Conservation (phyloP, 164 flowering plant species). For the Macadamia tetraphylla region DNA sequence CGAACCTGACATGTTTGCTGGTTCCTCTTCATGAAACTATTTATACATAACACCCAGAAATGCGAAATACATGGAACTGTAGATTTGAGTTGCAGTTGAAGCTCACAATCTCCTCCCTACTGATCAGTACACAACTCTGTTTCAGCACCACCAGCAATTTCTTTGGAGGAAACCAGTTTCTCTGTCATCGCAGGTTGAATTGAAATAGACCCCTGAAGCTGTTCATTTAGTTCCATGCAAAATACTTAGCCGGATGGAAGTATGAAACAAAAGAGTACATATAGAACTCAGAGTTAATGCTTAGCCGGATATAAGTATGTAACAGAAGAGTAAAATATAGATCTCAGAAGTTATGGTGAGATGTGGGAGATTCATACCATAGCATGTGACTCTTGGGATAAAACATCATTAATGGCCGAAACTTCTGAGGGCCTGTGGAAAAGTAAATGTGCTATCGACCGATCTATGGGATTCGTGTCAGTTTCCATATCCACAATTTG, state of each 20-base stretch:
- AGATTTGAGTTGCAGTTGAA: not conserved
- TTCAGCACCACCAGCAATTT: constrained; percentile 19
- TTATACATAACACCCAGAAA: constrained; percentile 15
- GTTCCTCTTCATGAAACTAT: constrained; percentile 3
- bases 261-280: not conserved
- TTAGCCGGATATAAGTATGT: too few relatives aligned
- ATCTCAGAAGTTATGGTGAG: not conserved
- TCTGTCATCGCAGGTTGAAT: constrained; percentile 29
- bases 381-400: constrained; percentile 28
- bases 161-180: constrained; percentile 23
- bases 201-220: constrained; percentile 27
- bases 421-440: constrained; percentile 63
- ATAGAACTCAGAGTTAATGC: not conserved
- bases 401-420: constrained; percentile 26
- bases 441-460: constrained; percentile 77
- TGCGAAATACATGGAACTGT: constrained; percentile 8
- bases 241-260: constrained; percentile 1
- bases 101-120: constrained; percentile 11
- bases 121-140: constrained; percentile 15
- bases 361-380: constrained; percentile 33
- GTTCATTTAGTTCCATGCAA: constrained; percentile 13
- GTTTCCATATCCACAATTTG: constrained; percentile 68
- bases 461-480: constrained; percentile 82
- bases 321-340: not conserved
- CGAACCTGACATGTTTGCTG: constrained; percentile 13